Base-by-base conservation (phyloP, 1,284 basidiomycete species). In the Wallemia hederae region DNA sequence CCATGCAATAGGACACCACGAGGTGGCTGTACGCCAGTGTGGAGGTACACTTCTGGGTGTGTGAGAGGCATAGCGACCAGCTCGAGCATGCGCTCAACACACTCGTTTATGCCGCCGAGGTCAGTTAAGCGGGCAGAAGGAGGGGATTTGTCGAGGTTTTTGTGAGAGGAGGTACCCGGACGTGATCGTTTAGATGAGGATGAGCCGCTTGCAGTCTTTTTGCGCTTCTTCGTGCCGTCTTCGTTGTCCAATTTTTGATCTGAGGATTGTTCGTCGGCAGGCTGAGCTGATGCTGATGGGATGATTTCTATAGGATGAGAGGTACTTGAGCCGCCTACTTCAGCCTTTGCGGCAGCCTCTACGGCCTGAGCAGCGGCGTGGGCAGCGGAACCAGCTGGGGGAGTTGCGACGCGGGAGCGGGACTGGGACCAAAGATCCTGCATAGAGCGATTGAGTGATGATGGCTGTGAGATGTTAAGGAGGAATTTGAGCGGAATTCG, bases 1-100 rank as follows among this genome's bases (percentile, higher is more conserved):
- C 92, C 94, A 70, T 96, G 87, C 5, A 98, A 72, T 24, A 98
- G 72, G 0, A 98, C 89, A n/a, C 92, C 92, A 59, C 90, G 74
- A 0, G 91, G 91, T 1, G 91, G 83, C 65, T 86, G 83, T 11
- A 96, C 84, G 1, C 92, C 92, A 0, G 89, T 92, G 66, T 90
- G 83, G 3, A 85, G 71, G 71, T 96, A 98, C 15, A 98, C 82
- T 70, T 98, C 92, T 0, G 92, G 92, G 71, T 97, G 92, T 61
- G 83, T 82, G 1, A 98, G 72, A 0, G 92, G 92, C 78, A 97
- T 83, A 0, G 87, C 90, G 25, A 97, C 89, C 24, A 94, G 81
- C 69, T 97, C 92, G 27, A 97, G 77, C 72, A 97, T 80, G 71
- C 90, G 91, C 69, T 92, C 89, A 29, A 97, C 79, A 64, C 84